Evolutionary conservation across 2,329 filamentous ascomycete species (phyloP).

Genomic region (Ophidiomyces ophidiicola): DNA sequence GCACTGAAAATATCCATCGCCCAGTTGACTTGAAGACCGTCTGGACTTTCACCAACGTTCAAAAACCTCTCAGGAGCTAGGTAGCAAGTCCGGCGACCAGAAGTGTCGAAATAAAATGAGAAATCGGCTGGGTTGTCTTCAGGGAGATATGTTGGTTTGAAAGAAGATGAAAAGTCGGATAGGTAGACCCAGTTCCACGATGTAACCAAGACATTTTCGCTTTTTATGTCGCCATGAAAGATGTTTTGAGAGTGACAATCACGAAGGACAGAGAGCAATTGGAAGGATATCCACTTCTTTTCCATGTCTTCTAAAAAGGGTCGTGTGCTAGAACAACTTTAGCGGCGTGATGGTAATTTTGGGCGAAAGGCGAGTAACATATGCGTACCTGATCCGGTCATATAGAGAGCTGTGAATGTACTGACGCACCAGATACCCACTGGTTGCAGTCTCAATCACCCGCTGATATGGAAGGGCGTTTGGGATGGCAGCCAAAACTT

Average conservation of each 20-base stretch:
- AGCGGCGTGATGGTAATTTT: conserved; percentile 5
- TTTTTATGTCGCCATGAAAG: conserved; percentile 97
- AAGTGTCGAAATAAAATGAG: conserved; percentile 94
- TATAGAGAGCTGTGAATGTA: conserved; percentile 95
- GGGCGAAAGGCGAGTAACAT: neutral
- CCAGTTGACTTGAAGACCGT: conserved; percentile 59
- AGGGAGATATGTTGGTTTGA: conserved; percentile 85
- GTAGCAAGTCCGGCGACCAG: conserved; percentile 83
- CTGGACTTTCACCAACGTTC: conserved; percentile 53
- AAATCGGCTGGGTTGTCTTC: conserved; percentile 97
- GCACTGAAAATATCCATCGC: conserved; percentile 98
- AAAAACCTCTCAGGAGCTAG: conserved; percentile 88
- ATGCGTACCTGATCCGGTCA: conserved; percentile 59
- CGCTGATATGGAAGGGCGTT: conserved; percentile 87
- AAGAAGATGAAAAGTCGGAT: conserved; percentile 90
- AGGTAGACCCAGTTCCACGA: conserved; percentile 99
- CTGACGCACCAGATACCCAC: conserved; percentile 86
- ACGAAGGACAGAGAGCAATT: conserved; percentile 79
- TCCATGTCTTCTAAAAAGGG: conserved; percentile 96
- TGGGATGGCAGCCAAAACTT: conserved; percentile 65
- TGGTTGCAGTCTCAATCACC: conserved; percentile 79
- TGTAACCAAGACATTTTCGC: conserved; percentile 89
- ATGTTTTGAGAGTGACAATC: conserved; percentile 83
- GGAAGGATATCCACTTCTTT: conserved; percentile 97
- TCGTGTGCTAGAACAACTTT: conserved; percentile 55